Conservation (phyloP, 108 stramenopile genomes). For the Discostella stelligeroides region DNA sequence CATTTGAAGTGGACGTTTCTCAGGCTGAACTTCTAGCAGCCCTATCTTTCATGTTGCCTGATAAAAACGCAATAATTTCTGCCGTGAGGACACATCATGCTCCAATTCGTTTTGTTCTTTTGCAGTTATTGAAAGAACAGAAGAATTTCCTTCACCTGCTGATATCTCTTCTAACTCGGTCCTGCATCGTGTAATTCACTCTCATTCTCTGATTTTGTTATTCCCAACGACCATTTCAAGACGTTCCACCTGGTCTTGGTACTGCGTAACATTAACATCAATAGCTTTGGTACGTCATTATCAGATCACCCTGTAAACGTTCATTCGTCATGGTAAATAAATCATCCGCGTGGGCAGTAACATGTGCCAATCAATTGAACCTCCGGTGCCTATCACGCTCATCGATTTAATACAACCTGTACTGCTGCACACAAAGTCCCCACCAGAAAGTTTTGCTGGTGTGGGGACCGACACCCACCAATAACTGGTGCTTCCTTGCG, state of each 20-base stretch:
- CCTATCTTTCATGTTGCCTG: conserved; percentile 57
- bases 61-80: too few relatives aligned
- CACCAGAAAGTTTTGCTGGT: too few relatives aligned
- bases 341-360: conserved; percentile 65
- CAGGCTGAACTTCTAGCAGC: conserved; percentile 61
- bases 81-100: too few relatives aligned
- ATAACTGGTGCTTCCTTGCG: too few relatives aligned
- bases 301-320: conserved; percentile 54
- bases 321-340: conserved; percentile 62
- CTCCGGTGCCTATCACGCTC: conserved; percentile 55
- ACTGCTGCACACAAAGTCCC: too few relatives aligned
- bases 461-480: too few relatives aligned
- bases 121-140: background rate
- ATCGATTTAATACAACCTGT: too few relatives aligned
- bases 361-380: conserved; percentile 64
- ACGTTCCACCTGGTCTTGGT: conserved; percentile 57
- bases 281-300: conserved; percentile 55
- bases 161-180: conserved; percentile 57
- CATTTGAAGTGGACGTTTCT: conserved; percentile 68
- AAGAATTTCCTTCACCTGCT: conserved; percentile 37
- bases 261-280: conserved; percentile 65
- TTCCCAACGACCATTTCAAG: conserved; percentile 62
- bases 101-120: too few relatives aligned
- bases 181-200: conserved; percentile 50
- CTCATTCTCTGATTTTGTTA: conserved; percentile 53